Percentiles rank a stretch among this genome's conserved stretches.
Evolutionary conservation across 1,284 basidiomycete species (phyloP).

Genomic region (Trichosporon sp.): DNA sequence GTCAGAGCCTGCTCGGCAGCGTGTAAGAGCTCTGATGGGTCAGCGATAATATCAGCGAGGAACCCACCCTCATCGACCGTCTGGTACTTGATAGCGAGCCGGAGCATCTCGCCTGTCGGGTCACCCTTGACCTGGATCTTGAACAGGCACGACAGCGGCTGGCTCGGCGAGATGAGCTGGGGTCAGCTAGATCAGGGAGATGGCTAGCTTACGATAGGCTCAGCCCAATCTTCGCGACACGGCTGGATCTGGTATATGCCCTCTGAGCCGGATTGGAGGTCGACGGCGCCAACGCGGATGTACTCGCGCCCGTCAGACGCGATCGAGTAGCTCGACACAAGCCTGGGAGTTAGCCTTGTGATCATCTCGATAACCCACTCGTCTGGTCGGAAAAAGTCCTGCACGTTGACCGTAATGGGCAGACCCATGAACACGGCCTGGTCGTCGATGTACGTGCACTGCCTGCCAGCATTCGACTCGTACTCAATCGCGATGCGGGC

Average conservation of each 20-base stretch:
- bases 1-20: slow-evolving; percentile 26
- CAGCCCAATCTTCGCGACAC: slow-evolving; percentile 35
- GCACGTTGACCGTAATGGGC: slow-evolving; percentile 57
- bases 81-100: slow-evolving; percentile 47
- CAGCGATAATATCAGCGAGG: too few species aligned
- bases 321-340: slow-evolving; percentile 56
- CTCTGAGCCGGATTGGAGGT: slow-evolving; percentile 30
- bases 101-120: slow-evolving; percentile 33
- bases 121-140: slow-evolving; percentile 38
- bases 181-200: background rate
- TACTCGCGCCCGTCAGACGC: slow-evolving; percentile 52
- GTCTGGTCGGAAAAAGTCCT: slow-evolving; percentile 57
- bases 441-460: slow-evolving; percentile 37
- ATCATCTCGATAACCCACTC: slow-evolving; percentile 39
- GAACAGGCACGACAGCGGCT: slow-evolving; percentile 52
- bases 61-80: slow-evolving; percentile 38
- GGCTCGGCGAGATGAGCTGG: slow-evolving; percentile 44
- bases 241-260: slow-evolving; percentile 33
- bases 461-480: slow-evolving; percentile 16
- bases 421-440: slow-evolving; percentile 50
- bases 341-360: slow-evolving; percentile 34
- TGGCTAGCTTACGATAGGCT: slow-evolving; percentile 31
- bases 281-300: slow-evolving; percentile 45
- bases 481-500: slow-evolving; percentile 42
- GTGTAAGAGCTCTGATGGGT: slow-evolving; percentile 23